Evolutionary conservation across 208 protist species (phyloP).

Genomic region (Spongospora subterranea): DNA sequence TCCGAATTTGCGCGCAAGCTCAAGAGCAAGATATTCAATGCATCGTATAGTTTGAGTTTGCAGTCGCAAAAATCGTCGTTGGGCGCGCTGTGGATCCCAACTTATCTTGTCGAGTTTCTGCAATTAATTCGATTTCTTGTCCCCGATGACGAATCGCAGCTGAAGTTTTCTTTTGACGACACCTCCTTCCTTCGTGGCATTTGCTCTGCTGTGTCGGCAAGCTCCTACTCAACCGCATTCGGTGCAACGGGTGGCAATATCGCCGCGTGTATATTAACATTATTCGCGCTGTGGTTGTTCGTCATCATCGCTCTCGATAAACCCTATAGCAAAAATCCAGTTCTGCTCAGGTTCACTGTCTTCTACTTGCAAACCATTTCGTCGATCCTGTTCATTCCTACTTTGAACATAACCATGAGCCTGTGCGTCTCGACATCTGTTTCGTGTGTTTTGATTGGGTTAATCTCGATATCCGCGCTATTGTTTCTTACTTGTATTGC

Average conservation of each 20-base stretch:
- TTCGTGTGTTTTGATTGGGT: background rate
- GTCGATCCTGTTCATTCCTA: background rate
- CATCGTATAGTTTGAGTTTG: background rate
- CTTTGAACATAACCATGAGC: background rate
- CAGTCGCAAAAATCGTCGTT: background rate
- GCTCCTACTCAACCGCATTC: background rate
- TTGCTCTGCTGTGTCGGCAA: background rate
- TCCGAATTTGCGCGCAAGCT: background rate
- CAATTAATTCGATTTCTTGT: background rate
- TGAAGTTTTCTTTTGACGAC: background rate
- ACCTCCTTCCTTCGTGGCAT: background rate
- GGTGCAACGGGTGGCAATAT: background rate
- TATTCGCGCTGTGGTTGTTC: background rate
- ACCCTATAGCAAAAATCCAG: background rate
- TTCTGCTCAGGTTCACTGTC: background rate
- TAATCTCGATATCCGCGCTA: background rate
- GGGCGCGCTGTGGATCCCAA: background rate
- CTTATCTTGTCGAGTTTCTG: constrained; percentile 21
- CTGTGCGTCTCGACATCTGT: background rate
- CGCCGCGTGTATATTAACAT: background rate
- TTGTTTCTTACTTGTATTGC: background rate
- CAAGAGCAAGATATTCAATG: background rate
- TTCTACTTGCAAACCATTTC: background rate
- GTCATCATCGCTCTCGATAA: background rate
- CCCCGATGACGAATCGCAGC: background rate